Percentiles rank a stretch among this genome's conserved stretches.
Evolutionary conservation across 306 rosid species (phyloP).

Genomic region (Casuarina glauca): DNA sequence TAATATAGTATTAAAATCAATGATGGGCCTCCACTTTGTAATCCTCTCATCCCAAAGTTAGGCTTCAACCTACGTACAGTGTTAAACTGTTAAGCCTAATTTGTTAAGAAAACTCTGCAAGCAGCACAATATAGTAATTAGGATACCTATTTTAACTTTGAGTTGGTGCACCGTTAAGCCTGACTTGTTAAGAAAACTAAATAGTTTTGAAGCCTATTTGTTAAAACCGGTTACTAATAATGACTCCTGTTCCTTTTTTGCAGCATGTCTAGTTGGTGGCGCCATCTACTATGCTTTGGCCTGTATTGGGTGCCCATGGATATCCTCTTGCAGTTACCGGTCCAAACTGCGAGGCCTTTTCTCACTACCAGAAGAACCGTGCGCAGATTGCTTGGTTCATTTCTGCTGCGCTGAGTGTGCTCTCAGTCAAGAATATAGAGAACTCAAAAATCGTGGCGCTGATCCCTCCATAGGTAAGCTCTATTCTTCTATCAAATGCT

Average conservation of each 20-base stretch:
- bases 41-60: no score
- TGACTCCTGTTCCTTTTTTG: neutral
- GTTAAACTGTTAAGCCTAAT: no score
- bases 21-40: no score
- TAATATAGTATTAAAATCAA: no score
- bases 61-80: no score
- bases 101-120: no score
- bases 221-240: neutral
- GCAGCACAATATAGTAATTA: no score
- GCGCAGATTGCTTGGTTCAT: constrained; percentile 17
- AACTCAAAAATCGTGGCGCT: constrained; percentile 28
- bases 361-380: constrained; percentile 35
- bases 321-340: constrained; percentile 18
- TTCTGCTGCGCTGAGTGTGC: constrained; percentile 28
- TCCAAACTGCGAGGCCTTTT: constrained; percentile 28
- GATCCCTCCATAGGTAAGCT: constrained; percentile 34
- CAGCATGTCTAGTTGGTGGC: constrained; percentile 23
- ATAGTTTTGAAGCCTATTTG: no score
- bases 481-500: neutral
- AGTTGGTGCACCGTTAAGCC: neutral
- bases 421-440: constrained; percentile 30
- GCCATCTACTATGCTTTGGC: constrained; percentile 13
- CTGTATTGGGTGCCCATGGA: neutral
- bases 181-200: neutral
- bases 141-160: no score